Evolutionary conservation across 2,329 filamentous ascomycete genomes (phyloP).

Genomic region (Colletotrichum sp.): DNA sequence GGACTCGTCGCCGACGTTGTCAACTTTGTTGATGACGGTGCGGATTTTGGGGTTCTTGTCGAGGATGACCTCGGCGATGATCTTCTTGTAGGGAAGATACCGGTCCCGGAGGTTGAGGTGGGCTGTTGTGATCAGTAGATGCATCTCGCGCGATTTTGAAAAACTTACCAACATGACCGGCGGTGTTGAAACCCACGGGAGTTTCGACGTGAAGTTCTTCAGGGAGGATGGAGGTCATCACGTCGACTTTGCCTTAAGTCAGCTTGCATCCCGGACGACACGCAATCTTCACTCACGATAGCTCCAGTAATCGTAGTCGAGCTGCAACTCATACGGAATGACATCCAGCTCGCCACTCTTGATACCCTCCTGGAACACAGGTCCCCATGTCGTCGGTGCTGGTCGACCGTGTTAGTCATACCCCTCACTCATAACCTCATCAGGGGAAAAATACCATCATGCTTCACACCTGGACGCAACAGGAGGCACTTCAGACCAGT

Average conservation of each 20-base stretch:
- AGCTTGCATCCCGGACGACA: background rate
- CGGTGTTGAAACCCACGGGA: conserved; percentile 84
- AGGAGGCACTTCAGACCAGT: conserved; percentile 68
- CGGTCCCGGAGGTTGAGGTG: conserved; percentile 88
- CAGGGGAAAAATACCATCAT: conserved; percentile 45
- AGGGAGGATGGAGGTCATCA: conserved; percentile 82
- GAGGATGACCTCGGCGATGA: conserved; percentile 84
- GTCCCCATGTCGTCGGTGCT: conserved; percentile 80
- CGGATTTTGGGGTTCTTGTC: conserved; percentile 86
- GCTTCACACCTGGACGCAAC: conserved; percentile 60
- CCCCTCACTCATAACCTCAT: background rate
- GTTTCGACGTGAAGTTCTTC: conserved; percentile 81
- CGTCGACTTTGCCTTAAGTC: conserved; percentile 64
- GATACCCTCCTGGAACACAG: conserved; percentile 71
- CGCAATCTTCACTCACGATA: conserved; percentile 63
- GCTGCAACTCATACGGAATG: conserved; percentile 74
- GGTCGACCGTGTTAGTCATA: background rate
- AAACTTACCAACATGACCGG: conserved; percentile 80
- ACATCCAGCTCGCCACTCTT: conserved; percentile 72
- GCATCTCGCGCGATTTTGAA: conserved; percentile 24
- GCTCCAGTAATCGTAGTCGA: conserved; percentile 87
- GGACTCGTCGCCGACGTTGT: conserved; percentile 84
- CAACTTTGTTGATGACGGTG: conserved; percentile 96
- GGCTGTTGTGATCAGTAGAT: conserved; percentile 49
- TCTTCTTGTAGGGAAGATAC: conserved; percentile 83